Conservation (phyloP, 73 alveolate genomes). For the Paramecium tetraurelia region DNA sequence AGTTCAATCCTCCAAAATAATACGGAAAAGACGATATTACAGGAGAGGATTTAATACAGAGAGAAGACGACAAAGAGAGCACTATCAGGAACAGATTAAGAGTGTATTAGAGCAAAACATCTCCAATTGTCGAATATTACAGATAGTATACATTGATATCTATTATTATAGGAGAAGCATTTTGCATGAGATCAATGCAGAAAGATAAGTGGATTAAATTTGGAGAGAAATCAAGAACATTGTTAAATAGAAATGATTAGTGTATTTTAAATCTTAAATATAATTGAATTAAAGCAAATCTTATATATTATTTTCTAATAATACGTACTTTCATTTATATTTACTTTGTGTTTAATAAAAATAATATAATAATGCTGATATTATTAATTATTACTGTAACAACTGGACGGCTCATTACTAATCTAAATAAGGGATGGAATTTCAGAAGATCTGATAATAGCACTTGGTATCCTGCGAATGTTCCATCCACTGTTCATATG, state of each 20-base stretch:
- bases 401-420: not conserved
- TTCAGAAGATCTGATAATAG: not conserved
- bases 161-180: slow-evolving; percentile 35
- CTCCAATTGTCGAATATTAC: slow-evolving; percentile 78
- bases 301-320: not conserved
- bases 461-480: slow-evolving; percentile 66
- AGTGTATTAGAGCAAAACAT: slow-evolving; percentile 64
- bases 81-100: slow-evolving; percentile 68
- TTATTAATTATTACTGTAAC: not conserved
- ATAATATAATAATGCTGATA: not conserved
- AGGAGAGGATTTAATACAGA: slow-evolving; percentile 73
- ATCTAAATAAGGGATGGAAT: slow-evolving; percentile 8
- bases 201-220: slow-evolving; percentile 32
- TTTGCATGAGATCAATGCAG: slow-evolving; percentile 43
- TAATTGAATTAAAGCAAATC: not conserved
- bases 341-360: not conserved
- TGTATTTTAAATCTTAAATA: not conserved
- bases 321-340: not conserved
- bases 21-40: slow-evolving; percentile 76
- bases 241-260: slow-evolving; percentile 4
- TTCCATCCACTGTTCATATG: slow-evolving; percentile 74
- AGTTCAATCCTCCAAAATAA: slow-evolving; percentile 81
- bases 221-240: slow-evolving; percentile 48
- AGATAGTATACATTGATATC: slow-evolving; percentile 56
- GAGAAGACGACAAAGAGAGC: slow-evolving; percentile 77